These are phyloP conservation scores for Colletotrichum costaricense DNA, from an alignment of 2,329 filamentous ascomycete species.

Conservation along the genomic window DNA sequence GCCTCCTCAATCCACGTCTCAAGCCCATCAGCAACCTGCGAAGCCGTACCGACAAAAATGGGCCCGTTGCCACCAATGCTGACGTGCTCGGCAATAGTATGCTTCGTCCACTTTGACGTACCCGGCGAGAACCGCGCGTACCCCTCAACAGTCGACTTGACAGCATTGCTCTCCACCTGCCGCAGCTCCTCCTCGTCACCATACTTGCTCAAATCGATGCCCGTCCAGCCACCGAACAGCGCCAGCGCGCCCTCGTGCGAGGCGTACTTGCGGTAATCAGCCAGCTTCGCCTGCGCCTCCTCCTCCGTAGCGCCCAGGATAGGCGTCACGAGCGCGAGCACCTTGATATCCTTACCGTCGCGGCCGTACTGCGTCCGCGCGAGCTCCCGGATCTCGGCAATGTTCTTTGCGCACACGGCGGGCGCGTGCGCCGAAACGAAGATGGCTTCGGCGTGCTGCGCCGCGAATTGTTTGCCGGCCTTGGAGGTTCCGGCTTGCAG, in stretches of 20 bases:
- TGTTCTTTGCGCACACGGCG: constrained; percentile 68
- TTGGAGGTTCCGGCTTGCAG: constrained; percentile 77
- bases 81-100: constrained; percentile 75
- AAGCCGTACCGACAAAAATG: constrained; percentile 71
- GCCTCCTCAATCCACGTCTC: constrained; percentile 76
- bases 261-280: constrained; percentile 71
- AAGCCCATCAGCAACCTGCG: constrained; percentile 74
- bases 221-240: constrained; percentile 81
- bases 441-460: constrained; percentile 77
- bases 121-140: constrained; percentile 68
- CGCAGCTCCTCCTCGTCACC: constrained; percentile 74
- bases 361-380: constrained; percentile 65
- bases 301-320: constrained; percentile 74
- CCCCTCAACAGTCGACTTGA: constrained; percentile 66
- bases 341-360: constrained; percentile 72
- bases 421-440: constrained; percentile 76
- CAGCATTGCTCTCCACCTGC: constrained; percentile 71
- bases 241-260: constrained; percentile 72
- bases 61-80: constrained; percentile 76
- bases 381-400: constrained; percentile 70
- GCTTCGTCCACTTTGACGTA: constrained; percentile 77
- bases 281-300: constrained; percentile 73
- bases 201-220: constrained; percentile 65
- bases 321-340: constrained; percentile 73
- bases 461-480: constrained; percentile 74